phyloP scores from a whole-genome alignment of 257 asterid species.

The Fraxinus quadrangulata region DNA sequence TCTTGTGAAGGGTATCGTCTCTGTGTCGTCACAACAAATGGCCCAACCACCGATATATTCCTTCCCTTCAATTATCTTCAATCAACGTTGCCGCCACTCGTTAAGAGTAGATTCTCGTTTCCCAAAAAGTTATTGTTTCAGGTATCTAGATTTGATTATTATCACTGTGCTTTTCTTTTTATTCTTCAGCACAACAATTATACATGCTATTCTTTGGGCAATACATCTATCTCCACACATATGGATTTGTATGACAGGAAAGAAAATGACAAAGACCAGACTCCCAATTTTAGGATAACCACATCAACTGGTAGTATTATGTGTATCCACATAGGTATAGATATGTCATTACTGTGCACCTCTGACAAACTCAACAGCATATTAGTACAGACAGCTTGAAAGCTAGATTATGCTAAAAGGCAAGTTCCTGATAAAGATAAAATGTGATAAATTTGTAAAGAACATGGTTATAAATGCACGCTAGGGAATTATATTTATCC shows the following conservation, averaged over 20 bases:
- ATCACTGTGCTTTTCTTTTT: not conserved
- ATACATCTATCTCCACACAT: not conserved
- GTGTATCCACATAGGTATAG: not conserved
- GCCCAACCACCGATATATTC: not conserved
- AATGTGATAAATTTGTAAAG: not conserved
- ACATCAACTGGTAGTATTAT: not conserved
- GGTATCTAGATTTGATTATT: not conserved
- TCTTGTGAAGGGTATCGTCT: not conserved
- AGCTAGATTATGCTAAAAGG: not conserved
- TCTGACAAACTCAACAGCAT: slow-evolving; percentile 7
- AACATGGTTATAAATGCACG: not conserved
- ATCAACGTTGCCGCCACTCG: not conserved
- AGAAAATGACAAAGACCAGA: not conserved
- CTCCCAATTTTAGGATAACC: slow-evolving; percentile 1
- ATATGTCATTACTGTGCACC: not conserved
- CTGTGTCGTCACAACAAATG: not conserved
- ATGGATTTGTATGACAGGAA: slow-evolving; percentile 7
- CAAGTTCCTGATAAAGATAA: not conserved
- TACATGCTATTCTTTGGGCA: slow-evolving; percentile 5
- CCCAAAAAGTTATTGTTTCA: not conserved
- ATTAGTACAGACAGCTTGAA: not conserved
- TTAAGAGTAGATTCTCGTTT: not conserved
- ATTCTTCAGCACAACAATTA: slow-evolving; percentile 13
- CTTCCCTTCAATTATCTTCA: not conserved
- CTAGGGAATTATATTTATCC: not conserved